Base-by-base conservation (phyloP, 257 asterid genomes). In the Ophiorrhiza pumila region DNA sequence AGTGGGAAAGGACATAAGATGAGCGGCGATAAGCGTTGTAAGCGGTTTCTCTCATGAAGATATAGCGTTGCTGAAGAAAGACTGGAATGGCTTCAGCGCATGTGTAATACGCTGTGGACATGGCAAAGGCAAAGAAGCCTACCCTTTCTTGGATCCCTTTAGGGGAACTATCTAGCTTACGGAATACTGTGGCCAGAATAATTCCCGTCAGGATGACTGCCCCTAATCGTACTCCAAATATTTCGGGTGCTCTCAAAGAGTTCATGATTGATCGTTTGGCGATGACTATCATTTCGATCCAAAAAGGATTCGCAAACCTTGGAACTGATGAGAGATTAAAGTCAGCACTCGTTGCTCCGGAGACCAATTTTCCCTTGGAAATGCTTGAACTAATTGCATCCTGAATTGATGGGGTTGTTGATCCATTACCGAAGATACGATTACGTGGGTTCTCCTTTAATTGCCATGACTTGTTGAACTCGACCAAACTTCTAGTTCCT, bases 41-140 rank as follows among this genome's bases (percentile, higher is more conserved):
- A 10, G 87, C 74, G 2, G 89, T 83, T 23, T 85, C 89, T 47
- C 89, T 76, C 89, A 85, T 76, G 85, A 83, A 85, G 45, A 83
- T 83, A 59, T 76, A 80, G 7, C 87, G 77, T 45, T 85, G 86
- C 49, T 78, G 81, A 13, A 85, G 84, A 58, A 85, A 85, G 5
- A 79, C 86, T 1, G 89, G 89, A 22, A 85, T 76, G 76, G 87
- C 89, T 79, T 85, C 89, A 0, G 89, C 87, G 56, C 87, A 85
- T 0, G 85, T 85, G 71, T 85, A 85, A 71, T 83, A 85, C 1
- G 78, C 80, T 32, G 89, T 85, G 32, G 89, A 85, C 86, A 83
- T 85, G 23, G 89, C 87, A 23, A 85, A 83, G 37, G 87, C 87
- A 9, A 83, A 83, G 66, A 85, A 83, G 7, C 87, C 89, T 20